phyloP scores from a whole-genome alignment of 2,329 filamentous ascomycete genomes.

The Aspergillus flavus region DNA sequence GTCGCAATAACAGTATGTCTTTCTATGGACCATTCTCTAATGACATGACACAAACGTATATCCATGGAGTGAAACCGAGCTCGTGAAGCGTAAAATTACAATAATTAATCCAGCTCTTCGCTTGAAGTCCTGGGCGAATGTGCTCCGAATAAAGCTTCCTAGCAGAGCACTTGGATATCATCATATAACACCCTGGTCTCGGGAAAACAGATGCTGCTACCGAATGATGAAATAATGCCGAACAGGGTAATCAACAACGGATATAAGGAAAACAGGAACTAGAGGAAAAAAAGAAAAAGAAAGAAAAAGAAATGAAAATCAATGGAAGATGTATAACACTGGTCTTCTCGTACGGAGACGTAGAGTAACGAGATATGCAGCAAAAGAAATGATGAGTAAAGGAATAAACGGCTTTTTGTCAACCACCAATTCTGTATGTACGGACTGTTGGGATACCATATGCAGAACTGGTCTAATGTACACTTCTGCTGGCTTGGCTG shows the following conservation, averaged over 20 bases:
- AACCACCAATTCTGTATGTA: slow-evolving; percentile 15
- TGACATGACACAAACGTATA: slow-evolving; percentile 7
- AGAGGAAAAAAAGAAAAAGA: neutral
- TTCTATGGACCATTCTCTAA: neutral
- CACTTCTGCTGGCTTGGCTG: slow-evolving; percentile 47
- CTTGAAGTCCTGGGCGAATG: slow-evolving; percentile 5
- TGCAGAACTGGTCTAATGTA: slow-evolving; percentile 28
- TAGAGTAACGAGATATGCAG: neutral
- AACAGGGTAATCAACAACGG: slow-evolving; percentile 5
- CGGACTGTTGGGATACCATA: slow-evolving; percentile 13
- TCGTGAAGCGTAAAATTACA: slow-evolving; percentile 26
- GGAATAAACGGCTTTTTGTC: slow-evolving; percentile 11
- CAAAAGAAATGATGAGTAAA: slow-evolving; percentile 4
- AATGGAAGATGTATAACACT: neutral
- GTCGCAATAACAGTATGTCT: neutral
- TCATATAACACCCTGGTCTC: slow-evolving; percentile 1
- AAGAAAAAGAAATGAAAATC: slow-evolving; percentile 9
- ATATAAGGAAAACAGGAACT: neutral
- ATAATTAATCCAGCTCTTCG: slow-evolving; percentile 20
- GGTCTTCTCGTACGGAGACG: neutral
- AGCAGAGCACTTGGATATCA: slow-evolving; percentile 2
- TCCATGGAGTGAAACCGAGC: slow-evolving; percentile 11
- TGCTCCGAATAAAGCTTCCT: slow-evolving; percentile 4
- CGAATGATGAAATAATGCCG: slow-evolving; percentile 1
- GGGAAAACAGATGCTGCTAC: slow-evolving; percentile 10